Evolutionary conservation across 1,139 yeast species (phyloP).

Genomic region (Insectozyma bohioensis): DNA sequence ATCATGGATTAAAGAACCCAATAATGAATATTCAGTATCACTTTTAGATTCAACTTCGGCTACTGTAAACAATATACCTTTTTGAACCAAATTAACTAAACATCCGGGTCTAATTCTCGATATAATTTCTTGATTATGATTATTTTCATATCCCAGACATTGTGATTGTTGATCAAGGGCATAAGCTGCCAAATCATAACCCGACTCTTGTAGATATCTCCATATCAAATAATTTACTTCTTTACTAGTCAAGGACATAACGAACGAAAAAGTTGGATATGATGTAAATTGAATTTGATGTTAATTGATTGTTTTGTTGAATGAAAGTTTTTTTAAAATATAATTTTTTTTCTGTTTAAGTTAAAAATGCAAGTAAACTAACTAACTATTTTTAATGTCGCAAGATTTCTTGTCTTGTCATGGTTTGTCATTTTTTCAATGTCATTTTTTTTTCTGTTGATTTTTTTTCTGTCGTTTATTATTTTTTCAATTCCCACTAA

Average conservation of each 20-base stretch:
- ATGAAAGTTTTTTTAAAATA: no score
- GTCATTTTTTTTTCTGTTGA: conserved; percentile 3
- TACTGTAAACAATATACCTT: conserved; percentile 69
- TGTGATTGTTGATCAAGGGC: conserved; percentile 78
- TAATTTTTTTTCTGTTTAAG: no score
- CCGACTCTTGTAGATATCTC: conserved; percentile 91
- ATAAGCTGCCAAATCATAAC: conserved; percentile 74
- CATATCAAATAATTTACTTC: conserved; percentile 90
- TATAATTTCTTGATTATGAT: conserved; percentile 44
- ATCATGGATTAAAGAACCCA: conserved; percentile 31
- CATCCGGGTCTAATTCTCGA: conserved; percentile 63
- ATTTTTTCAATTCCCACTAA: conserved; percentile 1
- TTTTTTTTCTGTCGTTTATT: conserved; percentile 1
- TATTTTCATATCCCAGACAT: conserved; percentile 57
- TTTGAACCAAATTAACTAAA: conserved; percentile 77
- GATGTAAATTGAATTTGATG: no score
- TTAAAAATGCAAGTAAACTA: no score
- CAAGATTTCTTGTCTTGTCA: no score
- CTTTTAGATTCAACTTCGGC: conserved; percentile 29
- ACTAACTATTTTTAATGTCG: no score
- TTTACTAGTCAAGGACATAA: conserved; percentile 78
- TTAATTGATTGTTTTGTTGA: background rate
- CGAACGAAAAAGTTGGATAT: no score
- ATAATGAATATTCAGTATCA: conserved; percentile 25
- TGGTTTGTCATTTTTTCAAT: conserved; percentile 2